phyloP scores from a whole-genome alignment of 345 rosid genomes.

The Salix viminalis region DNA sequence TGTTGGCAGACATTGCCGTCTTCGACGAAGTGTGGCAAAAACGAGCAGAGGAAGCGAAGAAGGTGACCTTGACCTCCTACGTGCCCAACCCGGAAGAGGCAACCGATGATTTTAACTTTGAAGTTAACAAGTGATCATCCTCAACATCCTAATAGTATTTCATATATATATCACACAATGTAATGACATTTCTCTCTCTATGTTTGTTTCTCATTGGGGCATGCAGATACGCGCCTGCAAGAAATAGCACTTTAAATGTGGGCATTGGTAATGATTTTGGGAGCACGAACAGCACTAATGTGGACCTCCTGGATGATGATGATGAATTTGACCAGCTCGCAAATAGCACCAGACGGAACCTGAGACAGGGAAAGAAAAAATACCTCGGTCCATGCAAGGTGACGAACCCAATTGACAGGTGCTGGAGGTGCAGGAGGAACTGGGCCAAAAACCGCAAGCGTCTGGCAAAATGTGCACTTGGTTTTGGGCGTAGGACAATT shows the following conservation, averaged over 20 bases:
- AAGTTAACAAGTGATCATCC: slow-evolving; percentile 18
- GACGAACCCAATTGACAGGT: slow-evolving; percentile 20
- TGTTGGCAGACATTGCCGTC: slow-evolving; percentile 20
- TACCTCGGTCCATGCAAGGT: slow-evolving; percentile 14
- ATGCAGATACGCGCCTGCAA: not conserved
- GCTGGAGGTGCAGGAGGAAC: slow-evolving; percentile 21
- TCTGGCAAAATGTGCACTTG: slow-evolving; percentile 20
- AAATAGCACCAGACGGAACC: slow-evolving; percentile 16
- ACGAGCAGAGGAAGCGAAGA: slow-evolving; percentile 35
- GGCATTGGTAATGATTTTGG: no score
- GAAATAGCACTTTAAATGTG: not conserved
- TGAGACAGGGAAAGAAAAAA: slow-evolving; percentile 9
- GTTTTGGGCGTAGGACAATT: slow-evolving; percentile 17
- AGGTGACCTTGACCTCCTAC: slow-evolving; percentile 26
- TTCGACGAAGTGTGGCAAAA: slow-evolving; percentile 40
- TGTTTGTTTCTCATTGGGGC: not conserved
- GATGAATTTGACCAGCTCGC: not conserved
- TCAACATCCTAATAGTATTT: not conserved
- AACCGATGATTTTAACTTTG: slow-evolving; percentile 17
- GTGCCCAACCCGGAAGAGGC: slow-evolving; percentile 24
- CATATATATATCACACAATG: not conserved
- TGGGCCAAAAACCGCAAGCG: slow-evolving; percentile 15
- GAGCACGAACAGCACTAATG: not conserved
- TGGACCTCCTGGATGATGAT: not conserved
- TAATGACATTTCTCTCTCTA: no score